Evolutionary conservation across 371 early-diverging fungal genomes (phyloP).

Genomic region (Haplosporangium sp.): DNA sequence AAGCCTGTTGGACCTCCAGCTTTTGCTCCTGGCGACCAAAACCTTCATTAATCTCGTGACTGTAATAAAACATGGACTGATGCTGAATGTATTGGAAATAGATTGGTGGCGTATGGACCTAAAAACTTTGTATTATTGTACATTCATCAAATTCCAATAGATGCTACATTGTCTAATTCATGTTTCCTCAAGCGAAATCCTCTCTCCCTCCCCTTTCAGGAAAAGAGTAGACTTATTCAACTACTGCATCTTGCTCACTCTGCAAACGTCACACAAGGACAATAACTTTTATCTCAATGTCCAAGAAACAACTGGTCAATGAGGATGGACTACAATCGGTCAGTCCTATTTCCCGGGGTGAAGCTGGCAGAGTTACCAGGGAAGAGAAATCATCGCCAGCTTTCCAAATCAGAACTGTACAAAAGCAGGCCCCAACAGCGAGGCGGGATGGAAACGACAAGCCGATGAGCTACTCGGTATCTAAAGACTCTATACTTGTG

Average conservation of each 20-base stretch:
- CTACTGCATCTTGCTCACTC: background rate
- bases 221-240: constrained; percentile 9
- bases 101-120: background rate
- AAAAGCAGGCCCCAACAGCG: no score
- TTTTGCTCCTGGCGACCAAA: no score
- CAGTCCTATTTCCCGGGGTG: background rate
- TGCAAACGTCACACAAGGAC: background rate
- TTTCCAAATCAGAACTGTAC: no score
- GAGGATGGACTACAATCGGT: background rate
- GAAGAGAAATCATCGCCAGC: background rate
- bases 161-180: background rate
- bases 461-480: background rate
- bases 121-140: background rate
- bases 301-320: background rate
- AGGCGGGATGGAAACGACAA: no score
- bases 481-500: background rate
- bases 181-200: constrained; percentile 6
- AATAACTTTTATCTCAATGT: background rate
- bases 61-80: no score
- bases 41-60: no score
- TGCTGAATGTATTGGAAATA: no score
- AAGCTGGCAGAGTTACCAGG: background rate
- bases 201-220: constrained; percentile 3
- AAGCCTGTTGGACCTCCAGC: no score
- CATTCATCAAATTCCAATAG: background rate